Conservation (phyloP, 2,329 filamentous ascomycete species). For the Didymella keratinophila region DNA sequence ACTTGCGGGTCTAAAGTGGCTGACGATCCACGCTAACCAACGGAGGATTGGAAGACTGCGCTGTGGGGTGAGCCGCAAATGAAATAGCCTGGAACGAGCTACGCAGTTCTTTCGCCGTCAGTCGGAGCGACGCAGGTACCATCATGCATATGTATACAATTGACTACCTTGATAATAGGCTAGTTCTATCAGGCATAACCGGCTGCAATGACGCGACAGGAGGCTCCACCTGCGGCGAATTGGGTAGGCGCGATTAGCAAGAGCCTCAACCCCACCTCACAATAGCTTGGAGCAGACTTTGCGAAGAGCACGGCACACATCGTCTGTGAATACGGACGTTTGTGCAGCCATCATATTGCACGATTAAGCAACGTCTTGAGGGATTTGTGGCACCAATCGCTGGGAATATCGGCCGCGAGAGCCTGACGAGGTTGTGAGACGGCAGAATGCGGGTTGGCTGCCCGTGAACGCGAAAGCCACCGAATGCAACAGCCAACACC, state of each 20-base stretch:
- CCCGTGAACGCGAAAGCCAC: slow-evolving; percentile 15
- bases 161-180: slow-evolving; percentile 17
- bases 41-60: background rate
- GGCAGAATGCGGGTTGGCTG: slow-evolving; percentile 14
- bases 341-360: slow-evolving; percentile 9
- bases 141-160: slow-evolving; percentile 19
- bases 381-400: slow-evolving; percentile 19
- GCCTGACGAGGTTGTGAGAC: slow-evolving; percentile 17
- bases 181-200: slow-evolving; percentile 10
- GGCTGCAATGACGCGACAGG: slow-evolving; percentile 7
- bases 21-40: slow-evolving; percentile 20
- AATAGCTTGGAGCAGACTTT: background rate
- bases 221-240: slow-evolving; percentile 14
- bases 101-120: slow-evolving; percentile 26
- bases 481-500: slow-evolving; percentile 9
- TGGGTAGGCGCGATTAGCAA: slow-evolving; percentile 13
- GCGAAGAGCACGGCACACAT: background rate
- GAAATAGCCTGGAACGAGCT: slow-evolving; percentile 16
- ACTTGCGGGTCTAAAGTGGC: slow-evolving; percentile 13
- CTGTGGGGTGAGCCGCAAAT: slow-evolving; percentile 21
- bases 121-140: slow-evolving; percentile 37
- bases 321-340: background rate
- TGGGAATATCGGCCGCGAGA: slow-evolving; percentile 10
- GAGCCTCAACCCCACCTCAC: slow-evolving; percentile 9
- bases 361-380: slow-evolving; percentile 3